Percentiles rank a stretch among this genome's conserved stretches.
Conservation (phyloP, 148 eudicot genomes). For the Camellia japonica region DNA sequence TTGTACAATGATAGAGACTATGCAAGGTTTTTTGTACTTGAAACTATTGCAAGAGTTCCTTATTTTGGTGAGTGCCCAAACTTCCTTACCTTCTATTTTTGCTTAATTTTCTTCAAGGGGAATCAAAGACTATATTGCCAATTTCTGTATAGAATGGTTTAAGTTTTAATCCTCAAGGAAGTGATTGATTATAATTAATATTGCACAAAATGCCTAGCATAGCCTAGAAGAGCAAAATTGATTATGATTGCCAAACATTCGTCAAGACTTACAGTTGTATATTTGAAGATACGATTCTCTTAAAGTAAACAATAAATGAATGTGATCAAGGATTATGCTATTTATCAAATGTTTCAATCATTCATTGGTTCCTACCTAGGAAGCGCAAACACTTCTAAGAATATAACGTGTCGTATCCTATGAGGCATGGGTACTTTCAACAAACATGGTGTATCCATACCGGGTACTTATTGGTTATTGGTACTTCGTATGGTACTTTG, state of each 20-base stretch:
- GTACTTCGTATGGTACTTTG: no score
- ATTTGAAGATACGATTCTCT: background rate
- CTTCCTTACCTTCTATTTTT: background rate
- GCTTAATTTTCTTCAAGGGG: background rate
- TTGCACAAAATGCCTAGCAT: background rate
- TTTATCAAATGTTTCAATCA: background rate
- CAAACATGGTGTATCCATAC: no score
- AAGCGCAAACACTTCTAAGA: no score
- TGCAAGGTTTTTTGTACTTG: slow-evolving; percentile 90
- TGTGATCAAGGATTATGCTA: background rate
- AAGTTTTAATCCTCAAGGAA: background rate
- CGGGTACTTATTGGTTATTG: no score
- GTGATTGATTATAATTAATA: background rate
- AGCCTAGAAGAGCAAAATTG: background rate
- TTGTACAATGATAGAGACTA: slow-evolving; percentile 82
- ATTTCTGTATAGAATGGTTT: background rate
- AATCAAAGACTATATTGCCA: background rate
- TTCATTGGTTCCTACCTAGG: background rate
- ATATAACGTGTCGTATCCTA: no score
- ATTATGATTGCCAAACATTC: background rate
- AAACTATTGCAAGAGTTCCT: slow-evolving; percentile 98
- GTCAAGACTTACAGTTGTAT: background rate
- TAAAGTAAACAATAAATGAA: background rate
- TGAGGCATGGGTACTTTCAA: no score
- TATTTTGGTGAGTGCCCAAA: slow-evolving; percentile 78